Evolutionary conservation across 2,329 filamentous ascomycete species (phyloP), one percentile per base, ranked within the genome.

Genomic region (Penicillium sclerotigenum): DNA sequence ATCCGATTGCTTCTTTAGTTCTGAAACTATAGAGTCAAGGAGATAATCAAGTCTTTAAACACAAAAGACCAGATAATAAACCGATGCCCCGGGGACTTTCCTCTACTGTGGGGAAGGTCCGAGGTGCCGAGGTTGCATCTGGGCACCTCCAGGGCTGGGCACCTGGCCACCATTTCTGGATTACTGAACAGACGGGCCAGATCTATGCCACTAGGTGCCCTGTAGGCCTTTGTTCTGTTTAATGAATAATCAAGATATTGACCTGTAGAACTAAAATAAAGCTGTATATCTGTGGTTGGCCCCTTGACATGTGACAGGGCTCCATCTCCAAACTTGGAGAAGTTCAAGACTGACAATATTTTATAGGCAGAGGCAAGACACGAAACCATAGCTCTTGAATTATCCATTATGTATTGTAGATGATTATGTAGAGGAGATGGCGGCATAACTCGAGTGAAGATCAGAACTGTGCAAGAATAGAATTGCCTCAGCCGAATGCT

Each of bases 101-200:
- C 50, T 59, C 34, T 59, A 53, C 49, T 65, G 66, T 66, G 66
- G 67, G 63, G 67, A 51, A 61, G 51, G 28, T 18, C 33, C 47
- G 45, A 71, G 56, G 66, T 71, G 66, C 69, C 69, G 69, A 72
- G 69, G 69, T 70, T 61, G 20, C 40, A 42, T n/a, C 40, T 42
- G 22, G 20, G 38, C 38, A 10, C 9, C 31, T 33, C 31, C n/a
- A 36, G 9, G 34, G 34, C n/a, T 37, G 34, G 28, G 18, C n/a
- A 18, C 29, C 14, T 26, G 34, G n/a, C 28, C 29, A 18, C 50
- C 24, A 28, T 49, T 52, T 52, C 8, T 42, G n/a, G 52, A 54
- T 50, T 54, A 48, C 40, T 43, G 40, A 41, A 9, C 22, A 47
- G n/a, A 22, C 18, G 37, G 20, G 10, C 11, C 11, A 16, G 48